These are phyloP conservation scores for Colletotrichum echinochloae DNA, from an alignment of 2,329 filamentous ascomycete species.

Conservation along the genomic window DNA sequence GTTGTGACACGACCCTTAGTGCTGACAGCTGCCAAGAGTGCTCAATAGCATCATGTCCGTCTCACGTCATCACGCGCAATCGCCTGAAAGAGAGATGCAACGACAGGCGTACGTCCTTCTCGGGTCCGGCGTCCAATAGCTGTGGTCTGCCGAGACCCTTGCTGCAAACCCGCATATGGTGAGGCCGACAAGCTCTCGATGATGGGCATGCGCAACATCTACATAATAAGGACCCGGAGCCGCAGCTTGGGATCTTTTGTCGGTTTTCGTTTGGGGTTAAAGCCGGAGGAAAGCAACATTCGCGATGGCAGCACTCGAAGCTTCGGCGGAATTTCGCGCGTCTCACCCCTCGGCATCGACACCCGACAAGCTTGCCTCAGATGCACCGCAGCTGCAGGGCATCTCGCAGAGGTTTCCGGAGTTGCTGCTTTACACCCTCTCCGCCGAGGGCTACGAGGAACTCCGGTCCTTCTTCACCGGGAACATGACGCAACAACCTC, in stretches of 20 bases:
- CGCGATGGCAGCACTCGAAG: conserved; percentile 26
- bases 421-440: conserved; percentile 23
- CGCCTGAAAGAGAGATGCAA: not conserved
- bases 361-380: conserved; percentile 12
- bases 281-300: too few relatives aligned
- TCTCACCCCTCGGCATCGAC: conserved; percentile 18
- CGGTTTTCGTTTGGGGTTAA: not conserved
- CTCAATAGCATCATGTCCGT: not conserved
- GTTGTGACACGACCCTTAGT: not conserved
- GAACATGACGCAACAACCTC: conserved; percentile 12
- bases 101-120: not conserved
- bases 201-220: not conserved
- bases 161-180: not conserved
- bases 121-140: not conserved
- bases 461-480: conserved; percentile 22
- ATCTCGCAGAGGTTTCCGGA: conserved; percentile 2
- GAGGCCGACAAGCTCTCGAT: not conserved
- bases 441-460: conserved; percentile 15
- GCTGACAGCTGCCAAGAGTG: not conserved
- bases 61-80: not conserved
- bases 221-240: not conserved
- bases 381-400: conserved; percentile 16
- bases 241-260: not conserved
- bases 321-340: conserved; percentile 22
- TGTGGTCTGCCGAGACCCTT: not conserved